Evolutionary conservation across 1,139 yeast species (phyloP), one percentile per base, ranked within the genome.

Genomic region (Candida sanyaensis): DNA sequence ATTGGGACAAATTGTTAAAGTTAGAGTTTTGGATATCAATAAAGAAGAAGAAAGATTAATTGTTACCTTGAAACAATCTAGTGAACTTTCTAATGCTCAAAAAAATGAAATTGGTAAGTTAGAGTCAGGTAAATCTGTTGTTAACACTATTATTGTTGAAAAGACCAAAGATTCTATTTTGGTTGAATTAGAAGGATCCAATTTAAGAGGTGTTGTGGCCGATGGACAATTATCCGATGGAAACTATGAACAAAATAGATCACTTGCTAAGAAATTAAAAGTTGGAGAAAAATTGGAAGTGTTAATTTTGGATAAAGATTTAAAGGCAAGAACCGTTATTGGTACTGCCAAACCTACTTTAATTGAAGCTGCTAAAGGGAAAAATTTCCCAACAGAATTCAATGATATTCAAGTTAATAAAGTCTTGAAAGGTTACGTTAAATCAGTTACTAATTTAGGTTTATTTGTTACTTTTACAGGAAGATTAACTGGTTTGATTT

Each of bases 401-500:
- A 73, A 75, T 24, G 93, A 88, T 41, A 73, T 91, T 44, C 66
- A 75, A 41, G 66, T 71, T 24, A 71, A 77, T n/a, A 69, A 67
- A 43, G 59, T 60, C 43, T 64, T 88, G 45, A 75, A 81, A 52
- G 99, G 98, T 38, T 92, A 77, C 62, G 80, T 93, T 45, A 87
- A 83, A 58, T 84, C 91, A 27, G 84, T 89, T 28, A 87, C 95
- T 21, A 80, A 76, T 46, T 77, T 78, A 63, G 98, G 98, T 55
- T 75, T 90, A 28, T 92, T 93, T 64, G 87, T 93, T 49, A 81
- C 87, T 0, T 93, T 93, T 66, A 91, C 86, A 51, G 88, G 88
- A 55, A 81, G 79, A 47, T 78, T 92, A 55, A 88, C 91, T 30
- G 98, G 97, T 42, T 77, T 93, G 56, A 88, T 90, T 3, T 78